Percentiles rank a stretch among this genome's conserved stretches.
These are phyloP conservation scores for Wilcoxina mikolae DNA, from an alignment of 495 filamentous ascomycete species.

Conservation along the genomic window DNA sequence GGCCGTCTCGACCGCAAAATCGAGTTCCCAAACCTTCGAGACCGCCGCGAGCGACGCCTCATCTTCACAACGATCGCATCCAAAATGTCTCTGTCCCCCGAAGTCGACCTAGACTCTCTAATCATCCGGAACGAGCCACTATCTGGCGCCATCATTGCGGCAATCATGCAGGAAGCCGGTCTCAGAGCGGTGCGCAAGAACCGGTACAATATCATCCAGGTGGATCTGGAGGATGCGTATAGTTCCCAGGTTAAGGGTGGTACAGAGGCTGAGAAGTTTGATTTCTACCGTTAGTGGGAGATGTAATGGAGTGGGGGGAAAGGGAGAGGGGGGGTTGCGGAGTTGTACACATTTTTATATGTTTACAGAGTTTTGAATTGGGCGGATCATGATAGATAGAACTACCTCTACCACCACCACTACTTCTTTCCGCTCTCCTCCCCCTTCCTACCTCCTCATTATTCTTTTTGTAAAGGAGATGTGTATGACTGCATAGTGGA, in stretches of 20 bases:
- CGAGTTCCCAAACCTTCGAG: slow-evolving; percentile 82
- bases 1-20: slow-evolving; percentile 96
- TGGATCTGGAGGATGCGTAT: slow-evolving; percentile 90
- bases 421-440: too few species aligned
- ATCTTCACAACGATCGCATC: slow-evolving; percentile 92
- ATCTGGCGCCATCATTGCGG: slow-evolving; percentile 89
- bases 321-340: background rate
- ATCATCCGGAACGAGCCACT: slow-evolving; percentile 94
- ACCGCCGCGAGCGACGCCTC: slow-evolving; percentile 80
- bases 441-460: too few species aligned
- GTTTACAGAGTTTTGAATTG: too few species aligned
- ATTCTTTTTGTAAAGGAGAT: too few species aligned
- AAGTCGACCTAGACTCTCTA: slow-evolving; percentile 87
- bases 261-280: slow-evolving; percentile 63
- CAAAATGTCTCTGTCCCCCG: slow-evolving; percentile 92
- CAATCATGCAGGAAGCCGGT: slow-evolving; percentile 98
- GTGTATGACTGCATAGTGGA: too few species aligned
- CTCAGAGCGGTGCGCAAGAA: slow-evolving; percentile 94
- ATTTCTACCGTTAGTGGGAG: slow-evolving; percentile 41
- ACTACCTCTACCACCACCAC: too few species aligned
- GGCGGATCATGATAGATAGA: too few species aligned
- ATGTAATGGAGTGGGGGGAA: background rate
- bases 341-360: background rate
- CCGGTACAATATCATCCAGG: slow-evolving; percentile 95
- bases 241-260: slow-evolving; percentile 84